A percentile compares a stretch with the other conserved stretches of the same genome.
Conservation (phyloP, 345 rosid species). For the Trapa bicornis region DNA sequence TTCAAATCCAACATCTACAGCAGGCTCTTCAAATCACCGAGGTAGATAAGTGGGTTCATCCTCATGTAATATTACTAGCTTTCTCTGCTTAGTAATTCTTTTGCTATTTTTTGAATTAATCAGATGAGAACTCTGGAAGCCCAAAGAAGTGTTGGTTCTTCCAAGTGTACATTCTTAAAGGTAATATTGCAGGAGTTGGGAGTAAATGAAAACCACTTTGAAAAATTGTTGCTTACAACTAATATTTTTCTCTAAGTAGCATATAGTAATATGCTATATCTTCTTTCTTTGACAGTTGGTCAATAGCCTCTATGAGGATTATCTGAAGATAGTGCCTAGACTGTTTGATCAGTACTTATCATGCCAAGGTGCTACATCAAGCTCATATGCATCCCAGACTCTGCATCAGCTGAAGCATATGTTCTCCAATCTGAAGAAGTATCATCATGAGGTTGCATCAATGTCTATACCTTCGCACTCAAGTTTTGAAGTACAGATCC, state of each 20-base stretch:
- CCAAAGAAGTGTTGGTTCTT: slow-evolving; percentile 18
- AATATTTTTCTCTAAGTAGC: neutral
- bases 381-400: slow-evolving; percentile 21
- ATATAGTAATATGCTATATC: neutral
- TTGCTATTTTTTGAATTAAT: neutral
- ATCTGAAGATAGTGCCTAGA: slow-evolving; percentile 23
- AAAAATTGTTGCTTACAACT: neutral
- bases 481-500: neutral
- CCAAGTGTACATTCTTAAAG: slow-evolving; percentile 43
- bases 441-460: slow-evolving; percentile 60
- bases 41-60: slow-evolving; percentile 8
- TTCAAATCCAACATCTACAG: slow-evolving; percentile 58
- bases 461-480: neutral
- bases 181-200: slow-evolving; percentile 13
- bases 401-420: slow-evolving; percentile 24
- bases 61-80: neutral
- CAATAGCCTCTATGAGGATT: slow-evolving; percentile 17
- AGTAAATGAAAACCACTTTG: neutral
- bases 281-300: neutral
- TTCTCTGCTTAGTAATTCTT: slow-evolving; percentile 1
- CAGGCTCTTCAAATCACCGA: slow-evolving; percentile 44
- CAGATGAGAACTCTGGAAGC: slow-evolving; percentile 33
- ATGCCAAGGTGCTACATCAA: slow-evolving; percentile 15
- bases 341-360: slow-evolving; percentile 18
- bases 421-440: slow-evolving; percentile 35